These are phyloP conservation scores for Colletotrichum liriopes DNA, from an alignment of 2,329 filamentous ascomycete species.

Conservation along the genomic window DNA sequence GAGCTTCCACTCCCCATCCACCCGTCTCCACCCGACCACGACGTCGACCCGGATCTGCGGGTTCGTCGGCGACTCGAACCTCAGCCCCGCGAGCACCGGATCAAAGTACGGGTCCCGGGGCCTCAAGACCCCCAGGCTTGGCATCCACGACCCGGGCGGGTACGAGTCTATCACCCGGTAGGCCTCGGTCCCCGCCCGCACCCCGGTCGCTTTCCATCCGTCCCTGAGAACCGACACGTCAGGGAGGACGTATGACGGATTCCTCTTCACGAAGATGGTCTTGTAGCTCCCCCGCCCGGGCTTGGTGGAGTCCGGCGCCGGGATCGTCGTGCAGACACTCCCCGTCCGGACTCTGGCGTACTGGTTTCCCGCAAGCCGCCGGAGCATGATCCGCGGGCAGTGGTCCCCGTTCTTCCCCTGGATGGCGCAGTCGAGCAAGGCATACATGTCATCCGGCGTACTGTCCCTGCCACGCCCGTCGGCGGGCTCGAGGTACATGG, in stretches of 20 bases:
- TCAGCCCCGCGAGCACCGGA: constrained; percentile 1
- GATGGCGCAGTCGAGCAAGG: constrained; percentile 10
- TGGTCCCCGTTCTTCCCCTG: background rate
- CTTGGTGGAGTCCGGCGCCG: constrained; percentile 14
- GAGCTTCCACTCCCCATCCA: background rate
- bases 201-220: background rate
- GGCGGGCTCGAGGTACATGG: constrained; percentile 8
- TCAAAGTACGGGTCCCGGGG: background rate
- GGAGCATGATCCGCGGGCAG: constrained; percentile 5
- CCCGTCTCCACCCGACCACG: background rate
- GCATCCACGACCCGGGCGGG: background rate
- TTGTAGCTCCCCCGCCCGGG: constrained; percentile 4
- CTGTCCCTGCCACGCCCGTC: background rate
- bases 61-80: constrained; percentile 14
- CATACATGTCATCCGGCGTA: constrained; percentile 1
- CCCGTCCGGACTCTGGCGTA: constrained; percentile 7
- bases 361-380: background rate
- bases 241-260: background rate
- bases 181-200: background rate
- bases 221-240: background rate
- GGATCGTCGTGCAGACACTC: background rate
- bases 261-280: constrained; percentile 3
- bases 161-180: background rate
- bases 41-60: background rate
- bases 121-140: background rate